These are phyloP conservation scores for Aspergillus sparsus DNA, from an alignment of 495 filamentous ascomycete genomes.

Conservation along the genomic window DNA sequence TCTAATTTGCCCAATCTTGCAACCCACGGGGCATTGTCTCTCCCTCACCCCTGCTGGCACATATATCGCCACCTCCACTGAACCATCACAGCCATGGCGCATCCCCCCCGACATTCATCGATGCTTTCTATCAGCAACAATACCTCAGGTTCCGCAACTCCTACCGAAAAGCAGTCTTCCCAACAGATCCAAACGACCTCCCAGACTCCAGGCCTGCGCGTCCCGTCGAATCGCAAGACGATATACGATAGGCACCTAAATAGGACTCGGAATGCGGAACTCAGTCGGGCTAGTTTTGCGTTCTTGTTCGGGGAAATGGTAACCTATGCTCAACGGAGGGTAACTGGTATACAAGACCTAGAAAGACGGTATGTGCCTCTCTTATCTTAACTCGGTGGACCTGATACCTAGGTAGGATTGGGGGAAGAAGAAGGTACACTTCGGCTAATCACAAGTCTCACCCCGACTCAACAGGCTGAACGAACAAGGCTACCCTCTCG, in stretches of 20 bases:
- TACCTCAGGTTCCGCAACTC: conserved; percentile 24
- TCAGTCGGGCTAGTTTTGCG: conserved; percentile 90
- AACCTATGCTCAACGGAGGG: conserved; percentile 84
- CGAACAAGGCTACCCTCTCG: conserved; percentile 91
- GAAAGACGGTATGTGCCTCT: conserved; percentile 72
- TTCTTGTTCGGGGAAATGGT: conserved; percentile 98
- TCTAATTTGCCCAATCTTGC: too few species aligned
- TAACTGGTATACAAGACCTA: conserved; percentile 88
- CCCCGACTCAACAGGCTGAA: conserved; percentile 64
- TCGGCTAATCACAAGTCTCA: background rate
- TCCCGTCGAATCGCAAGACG: conserved; percentile 92
- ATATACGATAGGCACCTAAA: conserved; percentile 97
- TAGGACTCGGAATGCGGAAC: conserved; percentile 79
- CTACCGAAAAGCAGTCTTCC: conserved; percentile 34
- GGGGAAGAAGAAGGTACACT: too few species aligned
- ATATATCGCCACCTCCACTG: background rate
- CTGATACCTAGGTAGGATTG: background rate
- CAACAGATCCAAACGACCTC: conserved; percentile 35
- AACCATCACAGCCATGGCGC: conserved; percentile 32
- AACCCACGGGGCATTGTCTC: too few species aligned
- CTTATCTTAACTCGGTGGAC: too few species aligned
- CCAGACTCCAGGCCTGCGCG: conserved; percentile 69
- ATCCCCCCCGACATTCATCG: conserved; percentile 37
- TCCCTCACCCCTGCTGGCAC: background rate
- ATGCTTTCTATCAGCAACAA: conserved; percentile 44